Conservation (phyloP, 2,329 filamentous ascomycete species). For the Beauveria rudraprayagi region DNA sequence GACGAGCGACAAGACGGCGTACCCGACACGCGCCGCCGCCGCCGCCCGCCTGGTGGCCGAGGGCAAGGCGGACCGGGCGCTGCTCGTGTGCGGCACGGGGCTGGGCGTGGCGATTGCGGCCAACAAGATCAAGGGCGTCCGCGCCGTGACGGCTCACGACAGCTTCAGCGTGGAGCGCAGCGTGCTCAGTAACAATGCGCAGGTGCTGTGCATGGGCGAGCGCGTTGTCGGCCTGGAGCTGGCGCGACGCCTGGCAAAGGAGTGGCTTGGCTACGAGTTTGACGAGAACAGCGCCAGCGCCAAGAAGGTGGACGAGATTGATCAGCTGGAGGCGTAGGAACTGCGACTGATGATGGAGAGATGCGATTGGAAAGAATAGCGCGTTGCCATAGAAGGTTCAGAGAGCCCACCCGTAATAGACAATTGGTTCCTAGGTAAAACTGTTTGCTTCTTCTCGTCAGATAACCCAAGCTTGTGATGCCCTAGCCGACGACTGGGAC, state of each 20-base stretch:
- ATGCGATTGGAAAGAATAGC: neutral
- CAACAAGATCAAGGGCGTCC: slow-evolving; percentile 77
- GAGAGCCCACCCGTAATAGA: neutral
- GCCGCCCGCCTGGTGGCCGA: slow-evolving; percentile 56
- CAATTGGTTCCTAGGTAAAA: neutral
- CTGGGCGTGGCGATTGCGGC: slow-evolving; percentile 82
- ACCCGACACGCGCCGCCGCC: slow-evolving; percentile 69
- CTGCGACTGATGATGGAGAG: neutral
- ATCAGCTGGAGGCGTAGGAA: slow-evolving; percentile 25
- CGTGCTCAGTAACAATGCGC: slow-evolving; percentile 76
- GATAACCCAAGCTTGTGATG: neutral
- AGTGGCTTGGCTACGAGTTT: slow-evolving; percentile 81
- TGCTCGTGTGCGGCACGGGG: slow-evolving; percentile 79
- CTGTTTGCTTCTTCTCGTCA: neutral
- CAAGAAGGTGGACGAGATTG: slow-evolving; percentile 37
- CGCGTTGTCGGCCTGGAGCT: slow-evolving; percentile 75
- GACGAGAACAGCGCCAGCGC: slow-evolving; percentile 48
- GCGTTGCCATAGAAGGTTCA: neutral
- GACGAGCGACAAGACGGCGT: slow-evolving; percentile 66
- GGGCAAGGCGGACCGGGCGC: slow-evolving; percentile 65
- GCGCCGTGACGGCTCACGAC: slow-evolving; percentile 85
- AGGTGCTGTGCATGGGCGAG: slow-evolving; percentile 82
- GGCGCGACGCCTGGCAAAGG: slow-evolving; percentile 65
- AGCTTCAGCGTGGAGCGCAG: slow-evolving; percentile 75
- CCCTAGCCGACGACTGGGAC: neutral